Base-by-base conservation (phyloP, 768 basidiomycete genomes). In the Ramaria sp. region DNA sequence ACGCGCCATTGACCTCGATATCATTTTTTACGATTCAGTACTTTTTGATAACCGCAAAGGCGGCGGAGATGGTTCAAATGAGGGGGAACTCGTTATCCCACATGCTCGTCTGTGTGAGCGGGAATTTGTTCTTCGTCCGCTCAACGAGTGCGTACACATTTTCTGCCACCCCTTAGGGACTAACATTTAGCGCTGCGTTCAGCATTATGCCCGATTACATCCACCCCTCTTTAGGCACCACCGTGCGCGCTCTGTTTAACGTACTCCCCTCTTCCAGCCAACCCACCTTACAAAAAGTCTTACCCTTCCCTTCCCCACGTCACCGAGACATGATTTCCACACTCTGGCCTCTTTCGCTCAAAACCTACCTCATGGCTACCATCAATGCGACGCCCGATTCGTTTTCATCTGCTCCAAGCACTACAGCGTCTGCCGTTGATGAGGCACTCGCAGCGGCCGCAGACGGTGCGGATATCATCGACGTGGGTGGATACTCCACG, bases 361-460 rank as follows among this genome's bases (percentile, higher is more conserved):
- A 74, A 63, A 86, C 89, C 0, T 77, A 80, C 56, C 66, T 97
- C 57, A 97, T 98, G 95, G 86, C 86, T 0, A 96, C 90, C 0
- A 78, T 99, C 57, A 97, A 98, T 66, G 78, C 79, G 6, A 97
- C 95, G 0, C 94, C 95, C 2, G 95, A 99, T 70, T 96, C 94
- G 0, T 97, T 97, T 71, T 97, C 97, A 60, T 92, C 92, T 10
- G 76, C 82, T 0, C 65, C 69, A 19, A 74, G 86, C 67, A 73
- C 77, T 59, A 76, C 75, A 0, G 61, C 83, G 10, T 61, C 75
- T 0, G 66, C 74, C 11, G 71, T 83, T 1, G 60, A 67, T 0
- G 73, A 73, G 0, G 86, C 86, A 7, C 61, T 83, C 11, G 61
- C 75, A 0, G 66, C 74, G 10, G 72, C 82, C 1, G 59, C 68